Base-by-base conservation (phyloP, 441 rosid genomes). In the Populus trichocarpa region DNA sequence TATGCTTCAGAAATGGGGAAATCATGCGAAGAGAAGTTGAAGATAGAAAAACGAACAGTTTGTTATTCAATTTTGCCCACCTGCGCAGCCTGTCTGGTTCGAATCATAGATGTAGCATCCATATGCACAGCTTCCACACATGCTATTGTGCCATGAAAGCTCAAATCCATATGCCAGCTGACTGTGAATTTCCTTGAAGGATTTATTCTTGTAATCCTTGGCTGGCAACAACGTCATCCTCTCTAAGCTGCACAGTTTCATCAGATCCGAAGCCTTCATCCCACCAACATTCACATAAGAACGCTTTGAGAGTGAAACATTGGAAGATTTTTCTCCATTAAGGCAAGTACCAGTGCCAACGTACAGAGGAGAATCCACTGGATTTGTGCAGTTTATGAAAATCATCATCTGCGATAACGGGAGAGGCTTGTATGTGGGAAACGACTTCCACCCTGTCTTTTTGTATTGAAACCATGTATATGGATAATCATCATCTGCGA, bases 151-250 rank as follows among this genome's bases (percentile, higher is more conserved):
- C 76, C 76, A 73, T 30, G 57, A 63, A 59, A 73, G 46, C 50
- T 61, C 69, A 73, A 73, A 73, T 14, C 76, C 76, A 63, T 73
- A 35, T 3, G 8, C 46, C 33, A 73, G 69, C 38, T 7, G 46
- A 22, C 42, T 14, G 35, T 73, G 68, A 22, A 73, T 25, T n/a
- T 63, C 76, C 50, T 59, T 12, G 14, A 20, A 73, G 46, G 69
- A 11, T 13, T 14, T 35, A 8, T 36, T 32, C 50, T 42, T 12
- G 30, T n/a, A 36, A 33, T 63, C 68, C 2, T 22, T 61, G 9
- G 2, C 9, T 8, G 69, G 69, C 69, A 73, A 61, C 8, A 64
- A 63, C 22, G 32, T 14, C 35, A 63, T 33, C 11, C 14, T 63
- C 22, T 73, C 59, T n/a, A 73, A 22, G 20, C 69, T 73, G 68